Evolutionary conservation across 2,329 filamentous ascomycete species (phyloP), one percentile per base, ranked within the genome.

Genomic region (Podosphaera xanthii): DNA sequence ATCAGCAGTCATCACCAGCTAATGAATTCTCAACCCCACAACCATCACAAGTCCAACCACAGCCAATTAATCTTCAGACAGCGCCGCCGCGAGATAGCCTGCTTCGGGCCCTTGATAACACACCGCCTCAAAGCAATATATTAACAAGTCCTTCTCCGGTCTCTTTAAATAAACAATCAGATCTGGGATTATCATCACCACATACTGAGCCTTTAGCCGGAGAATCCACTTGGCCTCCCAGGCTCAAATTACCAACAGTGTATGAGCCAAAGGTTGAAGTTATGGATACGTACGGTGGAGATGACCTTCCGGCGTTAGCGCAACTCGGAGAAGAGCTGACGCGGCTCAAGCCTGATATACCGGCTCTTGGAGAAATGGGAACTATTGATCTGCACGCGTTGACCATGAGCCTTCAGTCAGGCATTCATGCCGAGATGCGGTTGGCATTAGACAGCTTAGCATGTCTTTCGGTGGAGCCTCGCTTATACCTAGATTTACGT

Each of bases 321-420:
- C 78, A 79, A 57, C 70, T 89, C 57, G 64, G 70, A 9, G 67
- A 66, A 4, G 83, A 84, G 4, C 76, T 95, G 44, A 74, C 81
- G 57, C 76, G 77, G 52, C 75, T 81, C 65, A 86, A 83, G 66
- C 88, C 90, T 0, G 84, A 86, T 60, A 76, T 89, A 44, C 91
- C 92, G 0, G 74, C 76, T 2, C 76, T 89, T 22, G 74, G 78
- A 31, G 90, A 97, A 65, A 76, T 97, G 58, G 92, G 91, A 7
- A 78, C 88, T 30, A 86, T 97, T 63, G 91, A 98, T 67, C 84
- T 97, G 35, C 84, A 90, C 64, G 89, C 91, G 30, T 76, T 98
- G 48, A 95, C 84, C 0, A 85, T 89, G 74, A 89, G 88, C 66
- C 74, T 98, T 44, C 89, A 95, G 68, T 94, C 86, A 59, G 91